Conservation (phyloP, 352 stramenopile species). For the Pythium sp. region DNA sequence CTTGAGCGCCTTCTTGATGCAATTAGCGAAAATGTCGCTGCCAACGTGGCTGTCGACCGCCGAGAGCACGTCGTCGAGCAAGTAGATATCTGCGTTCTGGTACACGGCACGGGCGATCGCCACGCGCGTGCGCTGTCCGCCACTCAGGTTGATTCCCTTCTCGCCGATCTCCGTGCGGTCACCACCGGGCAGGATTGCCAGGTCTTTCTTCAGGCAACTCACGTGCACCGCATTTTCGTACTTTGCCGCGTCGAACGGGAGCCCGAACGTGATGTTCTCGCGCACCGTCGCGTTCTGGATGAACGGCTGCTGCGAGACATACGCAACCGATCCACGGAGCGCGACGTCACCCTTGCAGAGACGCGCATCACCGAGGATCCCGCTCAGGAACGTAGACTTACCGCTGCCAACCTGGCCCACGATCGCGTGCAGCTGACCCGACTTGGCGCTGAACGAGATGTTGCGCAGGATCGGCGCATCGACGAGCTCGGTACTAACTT, state of each 20-base stretch:
- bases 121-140: slow-evolving; percentile 90
- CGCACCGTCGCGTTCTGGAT: slow-evolving; percentile 95
- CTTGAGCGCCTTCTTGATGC: slow-evolving; percentile 49
- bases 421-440: slow-evolving; percentile 57
- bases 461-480: slow-evolving; percentile 41
- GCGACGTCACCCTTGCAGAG: slow-evolving; percentile 46
- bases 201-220: slow-evolving; percentile 54
- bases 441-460: slow-evolving; percentile 64
- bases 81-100: slow-evolving; percentile 78
- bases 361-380: slow-evolving; percentile 58
- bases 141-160: slow-evolving; percentile 94
- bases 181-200: slow-evolving; percentile 57
- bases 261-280: slow-evolving; percentile 96
- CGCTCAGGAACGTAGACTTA: slow-evolving; percentile 71
- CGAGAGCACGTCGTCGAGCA: slow-evolving; percentile 94
- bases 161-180: slow-evolving; percentile 96
- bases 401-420: slow-evolving; percentile 61
- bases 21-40: slow-evolving; percentile 89
- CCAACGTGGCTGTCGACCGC: slow-evolving; percentile 95
- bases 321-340: slow-evolving; percentile 89
- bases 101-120: slow-evolving; percentile 80
- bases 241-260: slow-evolving; percentile 50
- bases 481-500: slow-evolving; percentile 3
- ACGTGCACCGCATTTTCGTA: slow-evolving; percentile 57
- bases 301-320: slow-evolving; percentile 93